A percentile compares a stretch with the other conserved stretches of the same genome.
These are phyloP conservation scores for Dorcoceras hygrometricum DNA, from an alignment of 257 asterid species.

Conservation along the genomic window DNA sequence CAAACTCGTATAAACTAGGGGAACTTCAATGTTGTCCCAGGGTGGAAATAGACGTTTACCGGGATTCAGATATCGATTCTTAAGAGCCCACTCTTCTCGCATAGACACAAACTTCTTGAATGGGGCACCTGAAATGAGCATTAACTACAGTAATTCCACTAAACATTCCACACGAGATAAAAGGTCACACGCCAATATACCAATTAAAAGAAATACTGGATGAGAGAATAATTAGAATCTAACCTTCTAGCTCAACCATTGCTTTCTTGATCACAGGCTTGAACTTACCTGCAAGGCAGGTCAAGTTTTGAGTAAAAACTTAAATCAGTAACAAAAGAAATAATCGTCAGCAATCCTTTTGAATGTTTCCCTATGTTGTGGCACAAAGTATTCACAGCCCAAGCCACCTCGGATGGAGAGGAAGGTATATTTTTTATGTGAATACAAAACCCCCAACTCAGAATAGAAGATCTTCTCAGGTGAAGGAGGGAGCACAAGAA, in stretches of 20 bases:
- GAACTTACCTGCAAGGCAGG: constrained; percentile 53
- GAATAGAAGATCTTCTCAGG: neutral
- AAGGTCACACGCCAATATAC: neutral
- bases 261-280: constrained; percentile 82
- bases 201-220: neutral
- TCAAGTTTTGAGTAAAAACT: neutral
- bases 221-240: constrained; percentile 10
- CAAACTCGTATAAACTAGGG: neutral
- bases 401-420: no score
- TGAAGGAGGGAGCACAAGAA: neutral
- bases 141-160: neutral
- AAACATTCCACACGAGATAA: neutral
- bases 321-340: neutral
- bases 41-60: constrained; percentile 42
- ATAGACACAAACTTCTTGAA: constrained; percentile 74
- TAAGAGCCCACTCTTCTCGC: constrained; percentile 88
- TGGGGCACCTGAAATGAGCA: constrained; percentile 69
- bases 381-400: neutral
- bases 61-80: constrained; percentile 77
- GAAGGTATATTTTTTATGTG: neutral
- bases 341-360: neutral
- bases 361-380: neutral
- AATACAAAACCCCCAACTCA: neutral
- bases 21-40: neutral
- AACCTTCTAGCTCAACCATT: constrained; percentile 81